These are phyloP conservation scores for Ambrosia artemisiifolia DNA, from an alignment of 129 eudicot genomes.

Conservation along the genomic window DNA sequence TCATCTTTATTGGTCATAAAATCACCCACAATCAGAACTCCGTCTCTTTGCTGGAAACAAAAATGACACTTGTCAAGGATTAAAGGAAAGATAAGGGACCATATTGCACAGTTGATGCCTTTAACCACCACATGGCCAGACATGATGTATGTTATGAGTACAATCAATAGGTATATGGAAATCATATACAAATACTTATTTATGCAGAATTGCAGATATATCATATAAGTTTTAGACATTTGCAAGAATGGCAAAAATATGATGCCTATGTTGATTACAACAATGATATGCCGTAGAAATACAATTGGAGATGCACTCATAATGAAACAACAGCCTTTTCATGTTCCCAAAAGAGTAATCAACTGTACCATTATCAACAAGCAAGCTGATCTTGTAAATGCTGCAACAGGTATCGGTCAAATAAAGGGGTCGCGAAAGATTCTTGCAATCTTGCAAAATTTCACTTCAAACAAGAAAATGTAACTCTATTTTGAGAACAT, in stretches of 20 bases:
- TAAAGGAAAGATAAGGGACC: not conserved
- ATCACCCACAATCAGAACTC: constrained; percentile 76
- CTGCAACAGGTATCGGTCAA: not conserved
- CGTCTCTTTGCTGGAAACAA: constrained; percentile 51
- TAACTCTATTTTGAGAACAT: not conserved
- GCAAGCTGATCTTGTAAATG: not conserved
- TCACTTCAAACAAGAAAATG: not conserved
- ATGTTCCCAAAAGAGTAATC: not conserved
- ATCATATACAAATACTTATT: not conserved
- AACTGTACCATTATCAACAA: not conserved
- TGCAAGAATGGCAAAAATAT: not conserved
- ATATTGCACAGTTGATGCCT: not conserved
- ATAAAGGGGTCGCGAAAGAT: not conserved
- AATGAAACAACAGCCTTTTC: not conserved
- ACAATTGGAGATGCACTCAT: not conserved
- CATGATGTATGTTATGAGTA: not conserved
- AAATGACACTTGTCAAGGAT: constrained; percentile 23
- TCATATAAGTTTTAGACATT: not conserved
- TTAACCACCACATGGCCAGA: not conserved
- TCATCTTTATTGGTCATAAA: constrained; percentile 86
- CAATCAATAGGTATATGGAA: not conserved
- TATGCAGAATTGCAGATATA: not conserved
- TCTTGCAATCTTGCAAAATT: constrained; percentile 7
- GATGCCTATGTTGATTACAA: not conserved
- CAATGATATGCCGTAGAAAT: not conserved